phyloP scores from a whole-genome alignment of 306 rosid species.

The Echinosophora koreensis region DNA sequence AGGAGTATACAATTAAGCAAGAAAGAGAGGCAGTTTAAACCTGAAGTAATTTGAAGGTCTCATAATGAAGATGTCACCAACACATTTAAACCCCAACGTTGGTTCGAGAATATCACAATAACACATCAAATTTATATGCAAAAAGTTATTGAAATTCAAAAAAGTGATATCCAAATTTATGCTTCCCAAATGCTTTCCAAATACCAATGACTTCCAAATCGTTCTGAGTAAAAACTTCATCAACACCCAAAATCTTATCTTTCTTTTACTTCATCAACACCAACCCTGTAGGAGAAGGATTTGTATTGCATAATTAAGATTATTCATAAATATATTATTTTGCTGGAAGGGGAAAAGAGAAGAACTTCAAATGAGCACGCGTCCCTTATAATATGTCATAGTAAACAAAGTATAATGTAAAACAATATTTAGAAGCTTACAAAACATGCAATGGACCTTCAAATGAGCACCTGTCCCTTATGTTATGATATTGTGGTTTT shows the following conservation, averaged over 20 bases:
- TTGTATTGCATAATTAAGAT: constrained; percentile 24
- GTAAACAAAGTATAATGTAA: not conserved
- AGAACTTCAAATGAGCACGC: too few relatives aligned
- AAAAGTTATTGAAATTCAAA: constrained; percentile 28
- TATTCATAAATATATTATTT: not conserved
- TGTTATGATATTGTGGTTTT: not conserved
- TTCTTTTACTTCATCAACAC: constrained; percentile 77
- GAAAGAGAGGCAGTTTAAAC: too few relatives aligned
- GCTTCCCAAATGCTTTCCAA: constrained; percentile 20
- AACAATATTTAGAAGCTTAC: constrained; percentile 27
- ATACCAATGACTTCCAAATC: constrained; percentile 65
- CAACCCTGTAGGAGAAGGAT: constrained; percentile 62
- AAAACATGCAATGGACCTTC: constrained; percentile 35
- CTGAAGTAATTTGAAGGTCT: too few relatives aligned
- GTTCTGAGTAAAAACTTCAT: constrained; percentile 70
- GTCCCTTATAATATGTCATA: too few relatives aligned
- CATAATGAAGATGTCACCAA: constrained; percentile 63
- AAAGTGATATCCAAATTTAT: constrained; percentile 18
- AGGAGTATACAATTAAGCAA: too few relatives aligned
- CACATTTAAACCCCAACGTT: constrained; percentile 85
- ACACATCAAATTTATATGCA: constrained; percentile 45
- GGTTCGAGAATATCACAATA: constrained; percentile 81
- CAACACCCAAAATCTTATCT: constrained; percentile 78
- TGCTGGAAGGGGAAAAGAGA: not conserved
- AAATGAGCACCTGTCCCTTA: constrained; percentile 81